phyloP scores from a whole-genome alignment of 345 rosid species.

The Sonneratia alba region DNA sequence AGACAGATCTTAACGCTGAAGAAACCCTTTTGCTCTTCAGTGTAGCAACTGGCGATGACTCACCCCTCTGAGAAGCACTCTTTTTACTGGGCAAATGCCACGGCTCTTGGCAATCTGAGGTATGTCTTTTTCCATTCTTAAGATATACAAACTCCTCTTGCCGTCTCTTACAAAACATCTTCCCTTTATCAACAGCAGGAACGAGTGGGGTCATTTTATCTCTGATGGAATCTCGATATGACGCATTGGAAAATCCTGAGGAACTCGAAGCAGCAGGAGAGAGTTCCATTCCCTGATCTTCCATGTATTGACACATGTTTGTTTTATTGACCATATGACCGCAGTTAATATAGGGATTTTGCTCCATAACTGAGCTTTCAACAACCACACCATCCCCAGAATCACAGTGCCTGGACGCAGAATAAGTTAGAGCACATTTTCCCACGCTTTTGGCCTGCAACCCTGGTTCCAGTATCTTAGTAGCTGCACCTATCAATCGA shows the following conservation, averaged over 20 bases:
- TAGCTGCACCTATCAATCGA: constrained; percentile 75
- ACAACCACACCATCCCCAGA: constrained; percentile 16
- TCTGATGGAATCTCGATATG: constrained; percentile 17
- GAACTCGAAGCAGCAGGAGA: constrained; percentile 14
- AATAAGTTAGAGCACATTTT: constrained; percentile 40
- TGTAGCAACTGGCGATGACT: constrained; percentile 17
- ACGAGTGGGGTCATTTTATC: constrained; percentile 15
- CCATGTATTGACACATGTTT: constrained; percentile 21
- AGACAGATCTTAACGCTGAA: constrained; percentile 25
- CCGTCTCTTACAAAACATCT: constrained; percentile 22
- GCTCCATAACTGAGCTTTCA: constrained; percentile 14
- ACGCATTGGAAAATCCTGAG: constrained; percentile 8
- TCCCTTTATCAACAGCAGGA: constrained; percentile 22
- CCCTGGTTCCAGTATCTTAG: constrained; percentile 84
- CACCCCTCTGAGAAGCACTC: constrained; percentile 35
- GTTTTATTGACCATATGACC: constrained; percentile 47
- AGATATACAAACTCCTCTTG: constrained; percentile 20
- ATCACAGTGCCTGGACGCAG: constrained; percentile 20
- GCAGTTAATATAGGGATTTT: constrained; percentile 54
- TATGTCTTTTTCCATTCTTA: constrained; percentile 20
- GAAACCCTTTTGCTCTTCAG: constrained; percentile 36
- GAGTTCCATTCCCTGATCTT: constrained; percentile 19
- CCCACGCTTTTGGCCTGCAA: constrained; percentile 54
- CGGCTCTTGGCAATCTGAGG: constrained; percentile 18
- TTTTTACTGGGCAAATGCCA: constrained; percentile 18